Percentiles rank a stretch among this genome's conserved stretches.
These are phyloP conservation scores for Pulveroboletus sp. DNA, from an alignment of 768 basidiomycete species.

Conservation along the genomic window DNA sequence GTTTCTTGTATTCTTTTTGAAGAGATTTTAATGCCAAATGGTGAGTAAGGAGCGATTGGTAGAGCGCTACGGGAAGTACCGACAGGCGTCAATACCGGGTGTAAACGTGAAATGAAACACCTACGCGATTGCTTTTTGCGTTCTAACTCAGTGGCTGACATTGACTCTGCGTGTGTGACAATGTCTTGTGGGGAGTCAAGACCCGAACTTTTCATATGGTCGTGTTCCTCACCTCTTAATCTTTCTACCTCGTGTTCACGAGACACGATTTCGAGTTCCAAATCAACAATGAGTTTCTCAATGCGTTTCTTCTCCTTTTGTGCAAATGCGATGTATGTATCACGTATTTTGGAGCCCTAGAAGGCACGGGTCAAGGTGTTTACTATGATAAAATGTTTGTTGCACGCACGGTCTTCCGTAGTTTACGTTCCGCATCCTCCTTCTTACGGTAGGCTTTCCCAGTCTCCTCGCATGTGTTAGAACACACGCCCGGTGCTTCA, in stretches of 20 bases:
- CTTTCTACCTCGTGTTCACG: conserved; percentile 70
- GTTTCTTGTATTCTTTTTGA: conserved; percentile 62
- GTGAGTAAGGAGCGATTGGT: conserved; percentile 67
- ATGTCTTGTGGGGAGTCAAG: conserved; percentile 47
- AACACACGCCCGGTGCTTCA: conserved; percentile 76
- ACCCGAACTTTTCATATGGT: neutral
- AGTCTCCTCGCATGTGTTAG: conserved; percentile 69
- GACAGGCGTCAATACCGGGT: neutral
- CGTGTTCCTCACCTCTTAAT: conserved; percentile 52
- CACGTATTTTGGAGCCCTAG: conserved; percentile 88
- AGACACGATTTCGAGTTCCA: conserved; percentile 53
- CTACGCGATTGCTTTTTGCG: conserved; percentile 82
- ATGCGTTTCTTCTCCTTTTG: conserved; percentile 85
- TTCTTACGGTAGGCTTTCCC: conserved; percentile 67
- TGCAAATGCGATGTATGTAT: conserved; percentile 82
- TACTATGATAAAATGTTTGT: neutral
- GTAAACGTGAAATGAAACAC: conserved; percentile 25
- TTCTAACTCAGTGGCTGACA: conserved; percentile 77
- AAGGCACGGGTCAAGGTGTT: neutral
- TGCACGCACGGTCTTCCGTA: conserved; percentile 67
- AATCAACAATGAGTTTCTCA: conserved; percentile 53
- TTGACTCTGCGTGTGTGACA: conserved; percentile 70
- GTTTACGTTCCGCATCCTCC: conserved; percentile 68
- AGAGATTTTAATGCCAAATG: conserved; percentile 73
- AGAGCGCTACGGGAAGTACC: conserved; percentile 57